Base-by-base conservation (phyloP, 202 grass and related monocot genomes). In the Hordeum pubiflorum region DNA sequence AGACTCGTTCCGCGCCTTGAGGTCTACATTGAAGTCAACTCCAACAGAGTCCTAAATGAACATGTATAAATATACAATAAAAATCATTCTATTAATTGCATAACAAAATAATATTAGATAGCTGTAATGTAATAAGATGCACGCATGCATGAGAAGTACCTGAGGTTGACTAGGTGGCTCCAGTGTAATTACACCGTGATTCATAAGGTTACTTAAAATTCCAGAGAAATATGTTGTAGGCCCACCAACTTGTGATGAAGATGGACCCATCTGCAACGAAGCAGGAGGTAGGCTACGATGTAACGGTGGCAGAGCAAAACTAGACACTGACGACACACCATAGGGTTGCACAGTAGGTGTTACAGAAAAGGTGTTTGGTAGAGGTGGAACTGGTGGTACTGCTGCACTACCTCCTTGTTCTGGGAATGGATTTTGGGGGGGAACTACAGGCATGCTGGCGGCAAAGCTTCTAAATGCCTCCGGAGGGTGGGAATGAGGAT, bases 171-270 rank as follows among this genome's bases (percentile, higher is more conserved):
- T 65, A 63, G 83, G 48, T 61, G 60, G 24, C 38, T 75, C 72
- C 83, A 93, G 64, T 64, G 85, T 79, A 85, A 99, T 99, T 74
- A 99, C 64, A 84, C 97, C 97, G 20, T 96, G 91, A 65, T 79
- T 66, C 87, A 99, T 90, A 59, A 96, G 93, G 59, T 90, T 96
- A 89, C 81, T 89, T 81, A 99, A 88, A n/a, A 99, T 74, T 68
- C 97, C 93, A 81, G 97, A 93, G 55, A 93, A 76, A 78, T 80
- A 75, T 58, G 81, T 57, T 63, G 83, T 72, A 6, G 89, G 79
- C 40, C 82, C 85, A 32, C 69, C 69, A 83, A 80, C 85, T 80
- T 86, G 87, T 44, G 86, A 84, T 83, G 88, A 85, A 56, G 86
- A 64, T 59, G 58, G 81, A 86, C 82, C 90, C 37, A 58, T 67